These are phyloP conservation scores for Metarhizium brunneum DNA, from an alignment of 2,329 filamentous ascomycete genomes.

Conservation along the genomic window DNA sequence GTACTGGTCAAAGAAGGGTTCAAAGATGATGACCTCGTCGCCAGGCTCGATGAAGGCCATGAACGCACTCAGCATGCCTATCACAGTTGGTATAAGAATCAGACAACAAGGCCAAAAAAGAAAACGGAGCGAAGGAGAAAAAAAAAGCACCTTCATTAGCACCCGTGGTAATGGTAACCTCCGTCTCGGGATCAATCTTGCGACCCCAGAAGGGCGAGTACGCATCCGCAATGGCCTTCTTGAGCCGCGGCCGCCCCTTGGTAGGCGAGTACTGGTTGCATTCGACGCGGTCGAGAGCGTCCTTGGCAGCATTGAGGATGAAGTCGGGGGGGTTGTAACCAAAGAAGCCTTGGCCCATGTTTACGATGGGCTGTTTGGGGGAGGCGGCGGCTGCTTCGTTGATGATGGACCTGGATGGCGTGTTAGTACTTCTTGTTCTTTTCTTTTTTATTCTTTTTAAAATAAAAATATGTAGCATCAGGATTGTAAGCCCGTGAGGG, in stretches of 20 bases:
- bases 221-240: conserved; percentile 85
- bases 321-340: conserved; percentile 93
- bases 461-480: too few relatives aligned
- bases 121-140: not conserved
- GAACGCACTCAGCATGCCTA: conserved; percentile 84
- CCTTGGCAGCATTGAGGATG: conserved; percentile 83
- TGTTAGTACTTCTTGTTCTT: not conserved
- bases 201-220: conserved; percentile 87
- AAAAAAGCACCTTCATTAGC: conserved; percentile 57
- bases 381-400: conserved; percentile 57
- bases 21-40: conserved; percentile 95
- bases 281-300: conserved; percentile 80
- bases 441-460: too few relatives aligned
- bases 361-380: conserved; percentile 54
- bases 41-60: conserved; percentile 95
- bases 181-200: conserved; percentile 74
- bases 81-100: not conserved
- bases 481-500: too few relatives aligned
- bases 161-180: conserved; percentile 89
- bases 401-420: conserved; percentile 46
- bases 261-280: conserved; percentile 99
- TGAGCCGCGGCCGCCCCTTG: conserved; percentile 81
- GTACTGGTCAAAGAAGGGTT: conserved; percentile 96
- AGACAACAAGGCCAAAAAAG: not conserved
- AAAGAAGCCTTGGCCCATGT: conserved; percentile 63